phyloP scores from a whole-genome alignment of 768 basidiomycete genomes.

The Rhizopogon vulgaris region DNA sequence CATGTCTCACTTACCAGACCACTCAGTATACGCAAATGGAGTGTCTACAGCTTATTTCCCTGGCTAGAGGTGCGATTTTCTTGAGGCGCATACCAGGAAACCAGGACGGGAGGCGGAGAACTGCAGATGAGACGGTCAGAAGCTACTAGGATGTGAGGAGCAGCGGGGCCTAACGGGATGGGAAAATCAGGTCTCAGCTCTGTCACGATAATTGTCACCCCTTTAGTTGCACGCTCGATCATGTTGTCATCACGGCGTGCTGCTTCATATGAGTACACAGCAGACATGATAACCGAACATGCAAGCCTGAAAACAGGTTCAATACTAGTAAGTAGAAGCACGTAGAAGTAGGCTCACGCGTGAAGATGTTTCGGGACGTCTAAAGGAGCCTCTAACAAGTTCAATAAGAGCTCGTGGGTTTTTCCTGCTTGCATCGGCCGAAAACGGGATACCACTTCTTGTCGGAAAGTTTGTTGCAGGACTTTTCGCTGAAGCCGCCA shows the following conservation, averaged over 20 bases:
- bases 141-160: not conserved
- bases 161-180: too few species aligned
- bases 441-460: not conserved
- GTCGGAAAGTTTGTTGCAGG: slow-evolving; percentile 8
- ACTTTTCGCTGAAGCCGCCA: slow-evolving; percentile 17
- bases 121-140: slow-evolving; percentile 10
- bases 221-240: not conserved
- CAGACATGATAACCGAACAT: not conserved
- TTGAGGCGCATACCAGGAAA: slow-evolving; percentile 24
- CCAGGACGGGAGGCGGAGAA: slow-evolving; percentile 22
- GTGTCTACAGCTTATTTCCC: slow-evolving; percentile 16
- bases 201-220: too few species aligned
- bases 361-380: too few species aligned
- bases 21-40: slow-evolving; percentile 22
- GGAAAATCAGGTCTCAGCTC: too few species aligned
- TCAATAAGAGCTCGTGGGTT: not conserved
- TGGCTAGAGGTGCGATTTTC: slow-evolving; percentile 20
- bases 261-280: not conserved
- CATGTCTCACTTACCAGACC: slow-evolving; percentile 11
- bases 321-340: too few species aligned
- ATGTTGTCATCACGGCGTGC: not conserved
- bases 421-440: slow-evolving; percentile 1
- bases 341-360: too few species aligned
- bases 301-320: not conserved
- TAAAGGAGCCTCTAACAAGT: not conserved